Evolutionary conservation across 306 rosid genomes (phyloP).

Genomic region (Ammopiptanthus mongolicus): DNA sequence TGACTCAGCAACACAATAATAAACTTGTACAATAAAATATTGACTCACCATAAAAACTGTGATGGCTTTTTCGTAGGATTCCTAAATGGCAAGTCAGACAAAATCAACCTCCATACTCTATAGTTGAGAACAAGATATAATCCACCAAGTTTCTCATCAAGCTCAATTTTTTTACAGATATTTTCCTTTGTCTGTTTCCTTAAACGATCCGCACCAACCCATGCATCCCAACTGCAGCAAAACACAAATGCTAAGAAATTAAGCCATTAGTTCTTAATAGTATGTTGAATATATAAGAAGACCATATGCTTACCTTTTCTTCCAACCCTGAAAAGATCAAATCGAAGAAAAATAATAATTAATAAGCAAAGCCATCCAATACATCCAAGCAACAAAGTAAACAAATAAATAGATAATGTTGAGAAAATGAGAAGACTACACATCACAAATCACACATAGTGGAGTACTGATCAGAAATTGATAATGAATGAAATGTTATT

Average conservation of each 20-base stretch:
- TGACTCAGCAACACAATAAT: too few species aligned
- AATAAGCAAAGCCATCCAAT: too few species aligned
- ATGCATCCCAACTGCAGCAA: conserved; percentile 83
- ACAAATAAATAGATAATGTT: background rate
- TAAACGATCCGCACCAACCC: conserved; percentile 64
- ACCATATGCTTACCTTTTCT: too few species aligned
- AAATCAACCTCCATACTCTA: background rate
- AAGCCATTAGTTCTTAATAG: background rate
- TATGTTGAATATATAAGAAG: too few species aligned
- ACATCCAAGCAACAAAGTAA: background rate
- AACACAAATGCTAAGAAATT: background rate
- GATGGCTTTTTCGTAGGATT: background rate
- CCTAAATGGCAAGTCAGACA: background rate
- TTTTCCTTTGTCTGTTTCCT: conserved; percentile 61
- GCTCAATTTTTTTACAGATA: conserved; percentile 33
- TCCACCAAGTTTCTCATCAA: conserved; percentile 21
- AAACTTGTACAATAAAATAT: too few species aligned
- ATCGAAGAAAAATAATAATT: too few species aligned
- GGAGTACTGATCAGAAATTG: too few species aligned
- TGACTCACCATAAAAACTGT: background rate
- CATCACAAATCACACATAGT: too few species aligned
- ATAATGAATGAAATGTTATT: background rate
- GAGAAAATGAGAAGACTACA: background rate
- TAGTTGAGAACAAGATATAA: background rate
- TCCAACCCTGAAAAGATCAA: too few species aligned